phyloP scores from a whole-genome alignment of 331 rosid genomes.

The Spiraea crenata region DNA sequence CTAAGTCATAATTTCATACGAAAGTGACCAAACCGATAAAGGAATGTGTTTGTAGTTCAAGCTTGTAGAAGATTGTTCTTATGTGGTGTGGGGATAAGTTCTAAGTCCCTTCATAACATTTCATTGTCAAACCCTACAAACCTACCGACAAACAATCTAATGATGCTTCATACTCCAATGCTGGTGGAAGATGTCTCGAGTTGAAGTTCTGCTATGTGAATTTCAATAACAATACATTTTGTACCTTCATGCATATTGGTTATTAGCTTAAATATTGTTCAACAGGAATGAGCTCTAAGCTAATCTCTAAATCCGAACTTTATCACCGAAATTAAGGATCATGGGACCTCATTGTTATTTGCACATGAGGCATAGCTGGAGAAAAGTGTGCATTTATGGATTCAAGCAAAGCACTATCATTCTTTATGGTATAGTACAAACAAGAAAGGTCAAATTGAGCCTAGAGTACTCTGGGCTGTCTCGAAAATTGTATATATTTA shows the following conservation, averaged over 20 bases:
- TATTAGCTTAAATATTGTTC: not conserved
- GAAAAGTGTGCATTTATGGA: not conserved
- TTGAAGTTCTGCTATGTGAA: too few species aligned
- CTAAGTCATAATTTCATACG: not conserved
- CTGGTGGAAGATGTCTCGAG: too few species aligned
- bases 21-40: not conserved
- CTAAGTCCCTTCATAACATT: too few species aligned
- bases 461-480: slow-evolving; percentile 10
- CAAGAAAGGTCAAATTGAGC: not conserved
- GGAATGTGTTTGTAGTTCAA: not conserved
- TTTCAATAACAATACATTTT: too few species aligned
- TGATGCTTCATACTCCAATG: too few species aligned
- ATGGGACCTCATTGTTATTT: not conserved
- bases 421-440: not conserved
- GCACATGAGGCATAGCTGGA: not conserved
- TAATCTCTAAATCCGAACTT: too few species aligned
- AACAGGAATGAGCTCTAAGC: not conserved
- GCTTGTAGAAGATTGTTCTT: not conserved
- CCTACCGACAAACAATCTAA: too few species aligned
- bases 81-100: too few species aligned
- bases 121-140: too few species aligned
- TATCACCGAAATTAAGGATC: not conserved
- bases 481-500: not conserved
- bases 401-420: not conserved
- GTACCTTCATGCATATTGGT: too few species aligned